Percentiles rank a stretch among this genome's conserved stretches.
Evolutionary conservation across 176 grass and related monocot genomes (phyloP).

Genomic region (Lolium rigidum): DNA sequence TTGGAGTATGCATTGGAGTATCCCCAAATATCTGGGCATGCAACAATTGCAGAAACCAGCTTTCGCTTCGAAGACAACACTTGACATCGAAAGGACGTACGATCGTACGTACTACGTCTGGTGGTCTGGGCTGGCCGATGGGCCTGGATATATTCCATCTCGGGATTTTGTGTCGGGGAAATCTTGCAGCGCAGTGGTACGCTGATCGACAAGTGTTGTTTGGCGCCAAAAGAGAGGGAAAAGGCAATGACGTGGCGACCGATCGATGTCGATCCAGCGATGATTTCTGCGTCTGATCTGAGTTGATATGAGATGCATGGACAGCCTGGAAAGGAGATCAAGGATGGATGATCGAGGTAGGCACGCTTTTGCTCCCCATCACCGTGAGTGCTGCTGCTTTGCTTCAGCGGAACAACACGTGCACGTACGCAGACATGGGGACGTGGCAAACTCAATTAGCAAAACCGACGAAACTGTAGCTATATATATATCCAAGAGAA

Average conservation of each 20-base stretch:
- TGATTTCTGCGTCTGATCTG: neutral
- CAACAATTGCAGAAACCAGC: neutral
- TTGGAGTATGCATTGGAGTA: neutral
- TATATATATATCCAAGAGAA: too few species aligned
- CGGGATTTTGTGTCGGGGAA: conserved; percentile 21
- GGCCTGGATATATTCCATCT: conserved; percentile 10
- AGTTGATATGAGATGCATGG: neutral
- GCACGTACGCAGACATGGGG: too few species aligned
- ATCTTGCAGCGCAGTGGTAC: conserved; percentile 8
- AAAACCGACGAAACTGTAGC: too few species aligned
- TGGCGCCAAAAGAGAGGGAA: neutral
- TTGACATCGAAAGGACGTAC: neutral
- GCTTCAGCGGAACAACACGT: neutral
- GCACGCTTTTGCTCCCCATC: conserved; percentile 3
- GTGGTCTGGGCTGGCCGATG: neutral
- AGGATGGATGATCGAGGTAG: neutral
- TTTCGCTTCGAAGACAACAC: neutral
- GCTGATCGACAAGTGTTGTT: conserved; percentile 25
- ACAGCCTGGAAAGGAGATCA: conserved; percentile 10
- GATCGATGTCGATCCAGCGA: neutral
- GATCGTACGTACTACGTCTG: conserved; percentile 5
- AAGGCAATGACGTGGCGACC: neutral
- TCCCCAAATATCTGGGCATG: conserved; percentile 5
- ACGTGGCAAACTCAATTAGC: too few species aligned
- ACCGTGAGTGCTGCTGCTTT: conserved; percentile 3